Evolutionary conservation across 305 asterid species (phyloP), one percentile per base, ranked within the genome.

Genomic region (Fraxinus ornus): DNA sequence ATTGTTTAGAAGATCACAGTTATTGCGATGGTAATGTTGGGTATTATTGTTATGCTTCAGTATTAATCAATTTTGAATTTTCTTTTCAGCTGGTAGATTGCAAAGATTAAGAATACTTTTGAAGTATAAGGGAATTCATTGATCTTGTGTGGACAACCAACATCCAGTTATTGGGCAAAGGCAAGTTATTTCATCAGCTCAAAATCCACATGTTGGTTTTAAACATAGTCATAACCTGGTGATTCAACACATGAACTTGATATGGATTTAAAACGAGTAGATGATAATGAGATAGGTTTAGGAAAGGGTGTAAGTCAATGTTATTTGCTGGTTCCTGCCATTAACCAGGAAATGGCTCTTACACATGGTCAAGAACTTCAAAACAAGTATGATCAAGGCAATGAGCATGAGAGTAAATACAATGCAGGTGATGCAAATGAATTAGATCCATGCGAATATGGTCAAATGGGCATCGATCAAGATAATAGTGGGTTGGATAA

Each of bases 361-460:
- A 77, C 81, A 37, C 86, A 82, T 70, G 85, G 66, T 78, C 81
- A 73, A 9, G 90, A 85, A 76, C 83, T 73, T 83, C 80, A 84
- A 62, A 44, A 32, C 52, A 86, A 78, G 37, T 87, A 86, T 73
- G 84, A 83, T 76, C 86, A 75, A 68, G 87, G 80, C 44, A 81
- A 80, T 22, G 86, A 87, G 49, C 86, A 83, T 10, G 92, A 90
- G 74, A 86, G 85, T 79, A 85, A 84, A 86, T 88, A 83, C n/a
- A 80, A 83, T 77, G 86, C 81, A 64, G 81, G 62, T 78, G 83
- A 62, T 77, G 88, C 81, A 49, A 80, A 73, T 78, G 84, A 62
- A 52, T 60, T 85, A 8, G 62, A 74, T 81, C 78, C 71, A 19
- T 24, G n/a, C 35, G 86, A 85, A 78, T 85, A 74, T 75, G 88